These are phyloP conservation scores for Fonsecaea pedrosoi DNA, from an alignment of 2,329 filamentous ascomycete species.

Conservation along the genomic window DNA sequence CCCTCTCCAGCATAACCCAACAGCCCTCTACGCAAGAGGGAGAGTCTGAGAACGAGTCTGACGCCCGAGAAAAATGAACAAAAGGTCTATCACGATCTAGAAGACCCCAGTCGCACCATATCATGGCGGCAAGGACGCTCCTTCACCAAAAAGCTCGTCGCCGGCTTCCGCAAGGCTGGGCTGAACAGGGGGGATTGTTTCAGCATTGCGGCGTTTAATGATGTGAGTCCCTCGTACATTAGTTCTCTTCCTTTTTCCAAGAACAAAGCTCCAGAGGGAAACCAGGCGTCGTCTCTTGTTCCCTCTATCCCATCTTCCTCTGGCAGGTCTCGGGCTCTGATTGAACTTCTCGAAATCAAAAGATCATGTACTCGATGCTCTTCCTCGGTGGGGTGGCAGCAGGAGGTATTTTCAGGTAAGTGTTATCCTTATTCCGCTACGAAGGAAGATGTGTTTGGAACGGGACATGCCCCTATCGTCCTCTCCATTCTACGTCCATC, in stretches of 20 bases:
- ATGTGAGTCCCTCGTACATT: neutral
- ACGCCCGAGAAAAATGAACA: neutral
- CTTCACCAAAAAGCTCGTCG: constrained; percentile 57
- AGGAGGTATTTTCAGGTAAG: constrained; percentile 54
- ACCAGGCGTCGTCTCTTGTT: neutral
- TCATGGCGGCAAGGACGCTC: constrained; percentile 24
- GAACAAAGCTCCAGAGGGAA: too few relatives aligned
- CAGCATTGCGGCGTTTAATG: constrained; percentile 63
- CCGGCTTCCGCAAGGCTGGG: constrained; percentile 50
- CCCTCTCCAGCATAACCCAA: too few relatives aligned
- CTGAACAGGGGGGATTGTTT: constrained; percentile 58
- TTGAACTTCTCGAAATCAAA: neutral
- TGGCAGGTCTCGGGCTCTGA: neutral
- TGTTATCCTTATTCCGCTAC: neutral
- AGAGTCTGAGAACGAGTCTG: neutral
- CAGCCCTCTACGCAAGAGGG: neutral
- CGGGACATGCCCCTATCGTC: too few relatives aligned
- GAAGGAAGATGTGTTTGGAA: too few relatives aligned
- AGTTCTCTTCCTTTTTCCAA: too few relatives aligned
- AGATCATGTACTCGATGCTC: constrained; percentile 48
- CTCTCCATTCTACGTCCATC: too few relatives aligned
- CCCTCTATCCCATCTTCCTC: neutral
- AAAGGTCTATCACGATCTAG: constrained; percentile 56
- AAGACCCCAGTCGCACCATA: constrained; percentile 49
- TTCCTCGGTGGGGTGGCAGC: constrained; percentile 53